phyloP scores from a whole-genome alignment of 2,329 filamentous ascomycete genomes.

The Hymenoscyphus occultus region DNA sequence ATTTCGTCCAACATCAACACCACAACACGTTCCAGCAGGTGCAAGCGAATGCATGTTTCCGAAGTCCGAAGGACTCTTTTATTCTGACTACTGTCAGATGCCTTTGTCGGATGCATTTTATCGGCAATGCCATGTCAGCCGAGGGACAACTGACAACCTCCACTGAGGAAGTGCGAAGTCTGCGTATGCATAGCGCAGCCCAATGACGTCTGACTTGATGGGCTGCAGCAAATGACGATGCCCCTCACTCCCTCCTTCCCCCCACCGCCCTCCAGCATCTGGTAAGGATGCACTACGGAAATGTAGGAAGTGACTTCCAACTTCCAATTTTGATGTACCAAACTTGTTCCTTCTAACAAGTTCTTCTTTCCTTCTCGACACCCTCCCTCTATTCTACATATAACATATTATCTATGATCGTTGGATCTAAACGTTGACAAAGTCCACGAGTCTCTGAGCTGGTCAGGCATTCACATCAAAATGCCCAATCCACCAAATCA shows the following conservation, averaged over 20 bases:
- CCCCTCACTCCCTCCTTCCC: background rate
- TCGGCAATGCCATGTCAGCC: background rate
- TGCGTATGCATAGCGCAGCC: background rate
- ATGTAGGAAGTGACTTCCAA: background rate
- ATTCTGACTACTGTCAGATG: background rate
- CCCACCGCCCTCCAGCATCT: background rate
- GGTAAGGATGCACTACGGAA: background rate
- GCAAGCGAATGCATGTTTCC: background rate
- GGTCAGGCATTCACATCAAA: conserved; percentile 8
- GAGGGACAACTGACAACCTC: no score
- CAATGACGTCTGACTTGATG: conserved; percentile 18
- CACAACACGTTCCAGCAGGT: background rate
- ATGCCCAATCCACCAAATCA: conserved; percentile 37
- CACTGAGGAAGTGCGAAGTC: background rate
- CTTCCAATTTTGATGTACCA: background rate
- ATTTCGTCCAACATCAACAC: background rate
- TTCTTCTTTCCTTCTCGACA: background rate
- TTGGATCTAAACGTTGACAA: background rate
- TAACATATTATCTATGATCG: background rate
- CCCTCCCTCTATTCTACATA: background rate
- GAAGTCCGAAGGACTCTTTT: no score
- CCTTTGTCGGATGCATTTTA: background rate
- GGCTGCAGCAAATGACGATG: conserved; percentile 7
- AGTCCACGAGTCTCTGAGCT: background rate
- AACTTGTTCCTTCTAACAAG: background rate